Base-by-base conservation (phyloP, 2,329 filamentous ascomycete species). In the Fusarium floridanum region DNA sequence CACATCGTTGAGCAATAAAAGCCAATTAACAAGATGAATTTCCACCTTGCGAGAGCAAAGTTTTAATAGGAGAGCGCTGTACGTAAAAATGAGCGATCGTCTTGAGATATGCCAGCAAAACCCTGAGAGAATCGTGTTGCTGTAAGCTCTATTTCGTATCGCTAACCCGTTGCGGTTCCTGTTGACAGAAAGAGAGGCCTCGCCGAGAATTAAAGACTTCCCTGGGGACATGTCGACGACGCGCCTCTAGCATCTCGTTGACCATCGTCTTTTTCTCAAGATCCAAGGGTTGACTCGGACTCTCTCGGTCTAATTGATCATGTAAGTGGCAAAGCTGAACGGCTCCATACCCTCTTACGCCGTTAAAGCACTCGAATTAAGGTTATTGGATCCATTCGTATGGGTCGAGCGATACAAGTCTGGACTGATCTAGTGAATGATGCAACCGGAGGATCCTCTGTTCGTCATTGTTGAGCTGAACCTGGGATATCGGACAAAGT, bases 401-500 rank as follows among this genome's bases (percentile, higher is more conserved):
- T 32, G 16, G 43, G 43, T 50, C 61, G 36, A 57, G 3, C 16
- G 12, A 57, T 57, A 37, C 20, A 36, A 37, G 32, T 57, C 53
- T 57, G 20, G 53, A 57, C 53, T 57, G 53, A 37, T 57, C 53
- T 37, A 60, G 57, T 17, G 34, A 27, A 60, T 60, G 57, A 41
- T 60, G 57, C 57, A 60, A 60, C 34, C 24, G 9, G 36, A 37
- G n/a, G 22, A 60, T 60, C 10, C 37, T 39, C 24, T 60, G 57
- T 59, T 59, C 55, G 55, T 59, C 34, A 59, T 59, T 59, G n/a
- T 37, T n/a, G 20, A 9, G 22, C 20, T 24, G 29, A 55, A 29
- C 27, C 27, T 55, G 48, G 48, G 29, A 29, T n/a, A 55, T 29
- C 27, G 17, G 27, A 55, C 32, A n/a, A 17, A 32, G 27, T 55